A percentile compares a stretch with the other conserved stretches of the same genome.
Evolutionary conservation across 805 yeast genomes (phyloP).

Genomic region (Ogataea angusta): DNA sequence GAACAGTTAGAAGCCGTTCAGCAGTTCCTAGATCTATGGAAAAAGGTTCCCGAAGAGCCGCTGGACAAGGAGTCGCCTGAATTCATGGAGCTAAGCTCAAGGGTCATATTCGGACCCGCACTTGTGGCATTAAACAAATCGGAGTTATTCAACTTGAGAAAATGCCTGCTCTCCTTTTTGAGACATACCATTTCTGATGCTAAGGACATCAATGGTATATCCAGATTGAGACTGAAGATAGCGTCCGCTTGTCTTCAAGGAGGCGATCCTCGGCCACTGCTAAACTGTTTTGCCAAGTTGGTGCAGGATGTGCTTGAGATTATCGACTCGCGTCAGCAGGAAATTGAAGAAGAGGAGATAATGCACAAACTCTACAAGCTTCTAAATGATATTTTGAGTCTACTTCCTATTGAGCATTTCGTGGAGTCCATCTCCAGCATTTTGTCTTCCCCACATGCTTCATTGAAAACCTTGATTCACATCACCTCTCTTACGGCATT

Average conservation of each 20-base stretch:
- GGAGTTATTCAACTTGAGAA: conserved; percentile 48
- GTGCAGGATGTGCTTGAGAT: conserved; percentile 36
- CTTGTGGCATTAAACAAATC: conserved; percentile 46
- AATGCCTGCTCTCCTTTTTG: conserved; percentile 54
- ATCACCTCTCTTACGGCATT: conserved; percentile 59
- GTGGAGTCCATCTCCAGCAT: conserved; percentile 55
- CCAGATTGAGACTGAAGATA: conserved; percentile 42
- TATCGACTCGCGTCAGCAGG: conserved; percentile 34
- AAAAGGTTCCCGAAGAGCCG: conserved; percentile 40
- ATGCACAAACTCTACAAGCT: conserved; percentile 48
- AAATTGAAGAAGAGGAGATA: conserved; percentile 33
- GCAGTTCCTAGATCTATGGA: conserved; percentile 52
- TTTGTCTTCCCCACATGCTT: conserved; percentile 35
- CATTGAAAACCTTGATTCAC: conserved; percentile 53
- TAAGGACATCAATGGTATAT: conserved; percentile 37
- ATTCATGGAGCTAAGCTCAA: conserved; percentile 39
- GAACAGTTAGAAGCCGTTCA: conserved; percentile 62
- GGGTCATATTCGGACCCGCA: conserved; percentile 63
- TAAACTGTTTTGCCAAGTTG: conserved; percentile 27
- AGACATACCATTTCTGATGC: conserved; percentile 46
- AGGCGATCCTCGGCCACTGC: conserved; percentile 20
- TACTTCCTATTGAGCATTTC: conserved; percentile 74
- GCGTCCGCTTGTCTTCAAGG: conserved; percentile 33
- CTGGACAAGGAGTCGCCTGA: conserved; percentile 37
- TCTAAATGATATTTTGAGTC: conserved; percentile 59